phyloP scores from a whole-genome alignment of 2,329 filamentous ascomycete genomes.

The Madurella mycetomatis region DNA sequence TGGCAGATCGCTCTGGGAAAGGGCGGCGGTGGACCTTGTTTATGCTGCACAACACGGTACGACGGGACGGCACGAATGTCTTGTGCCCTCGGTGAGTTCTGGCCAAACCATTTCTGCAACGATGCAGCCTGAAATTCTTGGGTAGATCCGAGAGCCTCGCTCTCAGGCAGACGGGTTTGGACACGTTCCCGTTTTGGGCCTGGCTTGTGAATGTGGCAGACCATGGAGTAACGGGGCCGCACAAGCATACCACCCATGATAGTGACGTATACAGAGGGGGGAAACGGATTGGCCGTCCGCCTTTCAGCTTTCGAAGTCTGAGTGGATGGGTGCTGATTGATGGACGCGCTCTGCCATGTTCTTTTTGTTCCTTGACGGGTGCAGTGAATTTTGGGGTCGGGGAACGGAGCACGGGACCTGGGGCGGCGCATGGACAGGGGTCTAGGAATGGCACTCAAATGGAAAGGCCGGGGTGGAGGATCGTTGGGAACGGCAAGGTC shows the following conservation, averaged over 20 bases:
- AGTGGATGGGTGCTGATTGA: background rate
- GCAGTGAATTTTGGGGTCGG: constrained; percentile 2
- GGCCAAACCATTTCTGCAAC: background rate
- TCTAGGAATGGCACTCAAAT: constrained; percentile 26
- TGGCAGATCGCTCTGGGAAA: background rate
- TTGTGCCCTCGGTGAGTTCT: too few species aligned
- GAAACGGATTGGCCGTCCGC: background rate
- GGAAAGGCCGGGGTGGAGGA: constrained; percentile 21
- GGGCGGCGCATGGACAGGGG: constrained; percentile 24
- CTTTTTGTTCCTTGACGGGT: constrained; percentile 8
- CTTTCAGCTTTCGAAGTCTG: background rate
- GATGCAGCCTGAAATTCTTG: background rate
- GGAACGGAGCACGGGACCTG: constrained; percentile 19
- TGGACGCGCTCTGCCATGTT: constrained; percentile 3
- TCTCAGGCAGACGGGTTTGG: constrained; percentile 1
- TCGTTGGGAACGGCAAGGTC: constrained; percentile 23
- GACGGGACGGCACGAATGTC: too few species aligned
- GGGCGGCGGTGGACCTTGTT: background rate
- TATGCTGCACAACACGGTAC: background rate
- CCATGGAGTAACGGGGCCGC: too few species aligned
- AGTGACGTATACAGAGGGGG: too few species aligned
- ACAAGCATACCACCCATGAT: too few species aligned
- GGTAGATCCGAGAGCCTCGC: too few species aligned
- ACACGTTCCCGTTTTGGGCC: constrained; percentile 10
- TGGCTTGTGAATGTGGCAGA: too few species aligned